Evolutionary conservation across 73 alveolate genomes (phyloP).

Genomic region (Tetrahymena borealis): DNA sequence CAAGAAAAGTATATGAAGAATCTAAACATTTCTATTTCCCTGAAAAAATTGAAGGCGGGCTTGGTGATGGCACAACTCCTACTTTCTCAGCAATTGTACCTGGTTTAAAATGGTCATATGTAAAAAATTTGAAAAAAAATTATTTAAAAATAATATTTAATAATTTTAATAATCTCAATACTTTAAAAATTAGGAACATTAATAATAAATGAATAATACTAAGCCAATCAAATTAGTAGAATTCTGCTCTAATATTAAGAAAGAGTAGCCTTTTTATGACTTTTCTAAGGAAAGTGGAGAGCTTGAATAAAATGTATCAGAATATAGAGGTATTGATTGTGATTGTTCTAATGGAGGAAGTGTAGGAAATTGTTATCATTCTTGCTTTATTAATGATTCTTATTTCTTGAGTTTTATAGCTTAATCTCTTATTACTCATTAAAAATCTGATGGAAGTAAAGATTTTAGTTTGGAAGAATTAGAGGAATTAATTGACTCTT

Average conservation of each 20-base stretch:
- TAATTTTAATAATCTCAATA: background rate
- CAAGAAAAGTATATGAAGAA: background rate
- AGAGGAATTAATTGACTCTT: too few species aligned
- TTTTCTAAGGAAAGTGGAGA: background rate
- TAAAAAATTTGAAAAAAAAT: background rate
- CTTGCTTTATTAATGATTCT: conserved; percentile 22
- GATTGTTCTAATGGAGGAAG: conserved; percentile 10
- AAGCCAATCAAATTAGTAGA: conserved; percentile 8
- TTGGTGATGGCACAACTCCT: conserved; percentile 16
- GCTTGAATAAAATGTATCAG: background rate
- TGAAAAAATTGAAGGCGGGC: background rate
- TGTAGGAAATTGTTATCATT: conserved; percentile 16
- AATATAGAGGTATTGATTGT: conserved; percentile 19
- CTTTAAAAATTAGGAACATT: background rate
- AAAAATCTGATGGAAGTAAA: too few species aligned
- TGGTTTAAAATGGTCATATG: conserved; percentile 21
- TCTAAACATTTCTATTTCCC: conserved; percentile 15
- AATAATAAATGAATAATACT: background rate
- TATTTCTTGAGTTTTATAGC: background rate
- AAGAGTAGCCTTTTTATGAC: conserved; percentile 9
- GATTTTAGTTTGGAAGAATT: too few species aligned
- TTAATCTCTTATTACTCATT: background rate
- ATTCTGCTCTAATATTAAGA: conserved; percentile 6
- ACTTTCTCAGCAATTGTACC: conserved; percentile 30
- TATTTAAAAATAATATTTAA: background rate